Base-by-base conservation (phyloP, 1,284 basidiomycete genomes). In the Ceratorhiza oryzae-sativae region DNA sequence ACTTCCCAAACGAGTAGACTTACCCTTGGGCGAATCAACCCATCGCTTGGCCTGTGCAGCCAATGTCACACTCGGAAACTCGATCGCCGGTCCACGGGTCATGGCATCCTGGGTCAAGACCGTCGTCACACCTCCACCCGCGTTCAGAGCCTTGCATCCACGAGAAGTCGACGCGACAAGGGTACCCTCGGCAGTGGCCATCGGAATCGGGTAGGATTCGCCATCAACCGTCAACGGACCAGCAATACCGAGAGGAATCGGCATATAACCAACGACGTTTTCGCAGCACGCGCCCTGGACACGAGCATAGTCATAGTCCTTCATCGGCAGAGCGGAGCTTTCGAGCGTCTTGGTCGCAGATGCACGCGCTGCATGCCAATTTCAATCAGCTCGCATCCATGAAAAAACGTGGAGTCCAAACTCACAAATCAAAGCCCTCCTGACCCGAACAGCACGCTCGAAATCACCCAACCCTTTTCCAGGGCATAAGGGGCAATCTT, bases 121-220 rank as follows among this genome's bases (percentile, higher is more conserved):
- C 0, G 97, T 98, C 0, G 90, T 93, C 4, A 98, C 96, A 56
- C 97, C 97, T 72, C 97, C 97, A 61, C 93, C 93, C 1, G 94
- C 90, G 79, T 99, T 99, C 76, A 99, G 87, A 0, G 97, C 97
- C 82, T 99, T 99, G 85, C 94, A 97, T 1, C 97, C 97, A 75
- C 97, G 91, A 8, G 96, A 98, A 0, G 97, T 94, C 3, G 96
- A 98, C 0, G 97, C 97, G 72, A 99, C 96, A 61, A 99, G 88
- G 0, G 97, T 98, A 68, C 97, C 97, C 81, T 99, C 97, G 15
- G 97, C 97, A 0, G 97, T 99, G 41, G 97, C 97, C 97, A 99
- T 99, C 18, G 97, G 97, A 76, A 99, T 95, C 62, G 91, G 97
- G 77, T 90, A 89, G 58, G 90, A 81, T 74, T 88, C 84, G 46